A percentile compares a stretch with the other conserved stretches of the same genome.
These are phyloP conservation scores for Monilinia laxa DNA, from an alignment of 2,329 filamentous ascomycete genomes.

Conservation along the genomic window DNA sequence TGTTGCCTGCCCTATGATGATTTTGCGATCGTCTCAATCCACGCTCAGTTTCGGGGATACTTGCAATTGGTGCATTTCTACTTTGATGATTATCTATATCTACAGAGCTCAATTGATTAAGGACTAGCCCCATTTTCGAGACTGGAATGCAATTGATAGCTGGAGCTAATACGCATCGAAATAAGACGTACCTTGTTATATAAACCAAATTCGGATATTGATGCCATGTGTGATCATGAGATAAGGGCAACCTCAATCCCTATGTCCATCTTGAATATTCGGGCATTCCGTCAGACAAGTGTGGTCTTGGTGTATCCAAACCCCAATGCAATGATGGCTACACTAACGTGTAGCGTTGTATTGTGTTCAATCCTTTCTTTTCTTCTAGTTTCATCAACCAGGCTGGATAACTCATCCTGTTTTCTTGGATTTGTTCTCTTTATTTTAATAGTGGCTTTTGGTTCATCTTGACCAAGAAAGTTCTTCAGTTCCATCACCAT, in stretches of 20 bases:
- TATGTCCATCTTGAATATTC: neutral
- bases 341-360: neutral
- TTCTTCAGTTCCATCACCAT: conserved; percentile 4
- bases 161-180: neutral
- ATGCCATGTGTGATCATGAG: neutral
- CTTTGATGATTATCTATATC: no score
- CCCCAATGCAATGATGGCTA: no score
- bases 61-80: no score
- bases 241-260: neutral
- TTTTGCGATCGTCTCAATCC: no score
- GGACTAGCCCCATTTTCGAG: no score
- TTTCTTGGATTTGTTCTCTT: neutral
- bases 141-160: neutral
- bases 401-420: neutral
- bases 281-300: neutral
- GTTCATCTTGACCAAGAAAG: conserved; percentile 16
- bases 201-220: neutral
- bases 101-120: no score
- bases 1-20: no score
- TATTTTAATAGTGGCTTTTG: neutral
- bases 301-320: neutral
- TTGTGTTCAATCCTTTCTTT: neutral
- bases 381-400: neutral
- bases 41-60: no score
- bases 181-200: neutral